phyloP scores from a whole-genome alignment of 1,284 basidiomycete genomes.

The Ganoderma resinaceum region DNA sequence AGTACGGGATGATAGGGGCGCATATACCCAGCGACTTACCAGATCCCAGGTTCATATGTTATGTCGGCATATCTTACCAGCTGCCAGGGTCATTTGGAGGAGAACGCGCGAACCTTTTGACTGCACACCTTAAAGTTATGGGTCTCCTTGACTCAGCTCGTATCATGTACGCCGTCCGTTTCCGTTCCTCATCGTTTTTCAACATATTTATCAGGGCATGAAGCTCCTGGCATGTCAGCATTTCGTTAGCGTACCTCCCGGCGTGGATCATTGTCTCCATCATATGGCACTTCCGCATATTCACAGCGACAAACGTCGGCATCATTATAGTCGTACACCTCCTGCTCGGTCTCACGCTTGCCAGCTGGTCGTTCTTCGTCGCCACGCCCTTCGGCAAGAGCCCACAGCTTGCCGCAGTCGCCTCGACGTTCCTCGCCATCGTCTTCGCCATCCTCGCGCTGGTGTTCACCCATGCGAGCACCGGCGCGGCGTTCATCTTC shows the following conservation, averaged over 20 bases:
- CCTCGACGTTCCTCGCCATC: conserved; percentile 69
- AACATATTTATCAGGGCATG: not conserved
- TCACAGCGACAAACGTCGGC: conserved; percentile 64
- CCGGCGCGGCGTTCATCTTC: conserved; percentile 62
- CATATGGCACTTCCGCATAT: conserved; percentile 71
- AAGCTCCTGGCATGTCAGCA: conserved; percentile 73
- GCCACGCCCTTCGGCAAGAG: conserved; percentile 74
- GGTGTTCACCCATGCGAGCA: conserved; percentile 54
- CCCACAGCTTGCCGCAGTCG: conserved; percentile 76
- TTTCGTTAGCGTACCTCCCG: conserved; percentile 62
- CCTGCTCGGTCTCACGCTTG: conserved; percentile 69
- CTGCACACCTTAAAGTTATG: conserved; percentile 77
- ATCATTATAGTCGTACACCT: conserved; percentile 72
- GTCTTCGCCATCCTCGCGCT: conserved; percentile 75
- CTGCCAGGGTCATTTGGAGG: conserved; percentile 70
- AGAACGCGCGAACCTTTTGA: conserved; percentile 67
- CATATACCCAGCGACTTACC: conserved; percentile 5
- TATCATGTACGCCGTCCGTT: conserved; percentile 53
- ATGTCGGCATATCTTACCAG: conserved; percentile 75
- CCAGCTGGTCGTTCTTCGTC: conserved; percentile 75
- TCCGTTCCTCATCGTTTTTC: not conserved
- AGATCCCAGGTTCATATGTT: conserved; percentile 62
- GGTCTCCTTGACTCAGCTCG: conserved; percentile 72
- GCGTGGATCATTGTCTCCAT: conserved; percentile 72
- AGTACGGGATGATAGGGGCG: conserved; percentile 28